Evolutionary conservation across 2,329 filamentous ascomycete genomes (phyloP).

Genomic region (Phialophora chinensis): DNA sequence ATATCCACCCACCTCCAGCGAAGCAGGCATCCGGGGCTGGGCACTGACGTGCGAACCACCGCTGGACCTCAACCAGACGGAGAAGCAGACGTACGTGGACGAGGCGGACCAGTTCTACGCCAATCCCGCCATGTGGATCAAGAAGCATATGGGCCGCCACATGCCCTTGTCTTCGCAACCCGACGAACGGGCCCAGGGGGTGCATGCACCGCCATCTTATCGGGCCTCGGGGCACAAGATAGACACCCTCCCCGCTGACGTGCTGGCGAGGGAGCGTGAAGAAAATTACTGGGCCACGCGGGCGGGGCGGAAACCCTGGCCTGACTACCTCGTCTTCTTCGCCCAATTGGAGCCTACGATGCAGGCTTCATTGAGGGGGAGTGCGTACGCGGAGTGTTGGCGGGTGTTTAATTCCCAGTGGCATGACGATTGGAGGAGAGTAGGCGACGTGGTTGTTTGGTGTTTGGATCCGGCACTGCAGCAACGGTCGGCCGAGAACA

Average conservation of each 20-base stretch:
- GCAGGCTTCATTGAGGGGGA: constrained; percentile 49
- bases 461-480: constrained; percentile 45
- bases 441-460: constrained; percentile 69
- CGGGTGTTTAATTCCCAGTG: constrained; percentile 66
- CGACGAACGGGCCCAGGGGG: constrained; percentile 36
- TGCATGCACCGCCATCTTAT: constrained; percentile 40
- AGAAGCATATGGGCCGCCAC: constrained; percentile 55
- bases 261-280: constrained; percentile 17
- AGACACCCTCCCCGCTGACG: constrained; percentile 10
- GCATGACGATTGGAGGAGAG: constrained; percentile 66
- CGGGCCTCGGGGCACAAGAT: constrained; percentile 3
- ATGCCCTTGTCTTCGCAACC: constrained; percentile 23
- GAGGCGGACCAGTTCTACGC: constrained; percentile 92
- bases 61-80: constrained; percentile 64
- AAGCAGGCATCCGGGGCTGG: constrained; percentile 70
- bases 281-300: constrained; percentile 17
- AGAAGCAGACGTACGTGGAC: constrained; percentile 75
- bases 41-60: constrained; percentile 92
- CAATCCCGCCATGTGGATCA: constrained; percentile 65
- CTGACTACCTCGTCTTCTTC: constrained; percentile 61
- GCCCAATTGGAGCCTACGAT: constrained; percentile 61
- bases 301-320: constrained; percentile 45
- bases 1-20: constrained; percentile 56
- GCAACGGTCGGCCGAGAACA: neutral
- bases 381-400: constrained; percentile 63